Evolutionary conservation across 2,329 filamentous ascomycete genomes (phyloP), one percentile per base, ranked within the genome.

Genomic region (Alternaria rosae): DNA sequence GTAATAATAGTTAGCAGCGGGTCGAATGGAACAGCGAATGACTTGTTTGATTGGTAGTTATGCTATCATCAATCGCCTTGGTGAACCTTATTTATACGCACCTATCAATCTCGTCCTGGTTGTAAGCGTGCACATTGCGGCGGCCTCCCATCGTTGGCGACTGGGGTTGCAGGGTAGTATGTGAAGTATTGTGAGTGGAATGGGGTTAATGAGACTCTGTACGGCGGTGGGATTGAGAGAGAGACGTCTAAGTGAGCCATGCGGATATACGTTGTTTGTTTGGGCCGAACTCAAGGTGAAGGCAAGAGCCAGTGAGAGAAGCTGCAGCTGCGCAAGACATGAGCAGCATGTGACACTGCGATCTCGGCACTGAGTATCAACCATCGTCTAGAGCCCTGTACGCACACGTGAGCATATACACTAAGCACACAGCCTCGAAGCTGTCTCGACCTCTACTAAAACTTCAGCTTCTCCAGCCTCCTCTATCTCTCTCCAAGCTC

Each of bases 61-160:
- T 3, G n/a, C n/a, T 51, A 15, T 13, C n/a, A 5, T 12, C n/a
- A n/a, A n/a, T n/a, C 15, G 11, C 28, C 3, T 23, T 30, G 2
- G 26, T 30, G 9, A 13, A 32, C 12, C 6, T 9, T 25, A 4
- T 21, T 1, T 43, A 17, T 6, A 28, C 42, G 23, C 53, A 69
- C 68, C 56, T 55, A 15, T 65, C 59, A 1, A 67, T 68, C n/a
- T 70, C 65, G 5, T 64, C 23, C 15, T 56, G 61, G 2, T 47
- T 52, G 54, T 69, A 70, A 13, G 57, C 57, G 26, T 66, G 52
- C 5, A 45, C 21, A 12, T 58, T 43, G 28, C 44, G 54, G 42
- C 61, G 54, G 26, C 32, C 43, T 23, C 44, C 35, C 61, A 64
- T 61, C 30, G 6, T 56, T 52, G 41, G 7, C 26, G 4, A 42